Percentiles rank a stretch among this genome's conserved stretches.
These are phyloP conservation scores for Phylloporus sp. DNA, from an alignment of 1,284 basidiomycete genomes.

Conservation along the genomic window DNA sequence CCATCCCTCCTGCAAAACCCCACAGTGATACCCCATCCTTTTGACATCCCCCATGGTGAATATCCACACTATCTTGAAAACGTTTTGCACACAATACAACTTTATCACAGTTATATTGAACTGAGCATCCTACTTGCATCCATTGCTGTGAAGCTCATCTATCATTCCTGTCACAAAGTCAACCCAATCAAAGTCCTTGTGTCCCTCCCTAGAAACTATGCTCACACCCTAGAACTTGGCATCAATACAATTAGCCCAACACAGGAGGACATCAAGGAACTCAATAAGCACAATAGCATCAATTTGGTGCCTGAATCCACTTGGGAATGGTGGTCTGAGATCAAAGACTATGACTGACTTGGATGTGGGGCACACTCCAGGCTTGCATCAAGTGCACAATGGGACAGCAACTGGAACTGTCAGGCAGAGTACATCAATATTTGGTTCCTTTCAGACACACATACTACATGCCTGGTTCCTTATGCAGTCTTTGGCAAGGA, in stretches of 20 bases:
- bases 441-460: too few species aligned
- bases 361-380: conserved; percentile 30
- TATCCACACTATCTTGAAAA: conserved; percentile 64
- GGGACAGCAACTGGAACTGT: too few species aligned
- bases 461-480: too few species aligned
- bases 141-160: conserved; percentile 69
- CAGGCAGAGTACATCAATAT: too few species aligned
- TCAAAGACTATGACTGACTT: conserved; percentile 46
- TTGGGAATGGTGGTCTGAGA: conserved; percentile 46
- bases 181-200: conserved; percentile 53
- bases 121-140: conserved; percentile 60
- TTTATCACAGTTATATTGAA: conserved; percentile 49
- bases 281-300: conserved; percentile 53
- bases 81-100: conserved; percentile 36
- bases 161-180: conserved; percentile 65
- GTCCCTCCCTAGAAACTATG: conserved; percentile 56
- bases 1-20: conserved; percentile 48
- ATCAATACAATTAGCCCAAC: conserved; percentile 50
- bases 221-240: conserved; percentile 45
- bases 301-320: conserved; percentile 34
- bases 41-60: conserved; percentile 60
- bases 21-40: conserved; percentile 44
- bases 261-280: conserved; percentile 65
- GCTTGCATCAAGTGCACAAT: conserved; percentile 47
- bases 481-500: too few species aligned